Percentiles rank a stretch among this genome's conserved stretches.
phyloP scores from a whole-genome alignment of 345 rosid genomes.

The Ailanthus altissimus region DNA sequence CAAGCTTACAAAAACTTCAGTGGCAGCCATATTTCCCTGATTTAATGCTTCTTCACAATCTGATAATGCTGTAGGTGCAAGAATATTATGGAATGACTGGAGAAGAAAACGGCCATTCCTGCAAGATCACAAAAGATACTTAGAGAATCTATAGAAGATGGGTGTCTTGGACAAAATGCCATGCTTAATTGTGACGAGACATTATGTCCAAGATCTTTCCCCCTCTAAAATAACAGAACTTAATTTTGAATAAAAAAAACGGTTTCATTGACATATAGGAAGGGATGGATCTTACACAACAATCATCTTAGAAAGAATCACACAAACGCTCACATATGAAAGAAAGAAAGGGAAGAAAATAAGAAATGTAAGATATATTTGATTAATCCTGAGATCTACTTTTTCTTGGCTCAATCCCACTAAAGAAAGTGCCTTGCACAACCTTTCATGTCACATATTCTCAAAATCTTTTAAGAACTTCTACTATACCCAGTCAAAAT shows the following conservation, averaged over 20 bases:
- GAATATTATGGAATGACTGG: conserved; percentile 67
- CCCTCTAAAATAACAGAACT: background rate
- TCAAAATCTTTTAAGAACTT: background rate
- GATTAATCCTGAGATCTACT: background rate
- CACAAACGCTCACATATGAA: background rate
- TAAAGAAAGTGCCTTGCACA: background rate
- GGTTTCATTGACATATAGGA: background rate
- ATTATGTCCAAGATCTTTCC: background rate
- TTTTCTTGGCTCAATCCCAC: background rate
- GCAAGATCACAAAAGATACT: conserved; percentile 32
- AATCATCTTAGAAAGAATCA: background rate
- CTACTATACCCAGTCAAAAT: background rate
- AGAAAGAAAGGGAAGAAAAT: background rate
- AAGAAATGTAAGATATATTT: background rate
- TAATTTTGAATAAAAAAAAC: background rate
- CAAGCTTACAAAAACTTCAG: conserved; percentile 77
- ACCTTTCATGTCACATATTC: background rate
- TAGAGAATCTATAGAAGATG: conserved; percentile 15
- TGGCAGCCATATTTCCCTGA: conserved; percentile 77
- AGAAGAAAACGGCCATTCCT: conserved; percentile 93
- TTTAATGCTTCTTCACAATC: conserved; percentile 95
- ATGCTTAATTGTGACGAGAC: background rate
- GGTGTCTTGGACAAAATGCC: background rate
- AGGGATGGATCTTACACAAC: background rate
- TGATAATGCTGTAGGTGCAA: conserved; percentile 48